These are phyloP conservation scores for Diaporthe humulicola DNA, from an alignment of 2,329 filamentous ascomycete genomes.

Conservation along the genomic window DNA sequence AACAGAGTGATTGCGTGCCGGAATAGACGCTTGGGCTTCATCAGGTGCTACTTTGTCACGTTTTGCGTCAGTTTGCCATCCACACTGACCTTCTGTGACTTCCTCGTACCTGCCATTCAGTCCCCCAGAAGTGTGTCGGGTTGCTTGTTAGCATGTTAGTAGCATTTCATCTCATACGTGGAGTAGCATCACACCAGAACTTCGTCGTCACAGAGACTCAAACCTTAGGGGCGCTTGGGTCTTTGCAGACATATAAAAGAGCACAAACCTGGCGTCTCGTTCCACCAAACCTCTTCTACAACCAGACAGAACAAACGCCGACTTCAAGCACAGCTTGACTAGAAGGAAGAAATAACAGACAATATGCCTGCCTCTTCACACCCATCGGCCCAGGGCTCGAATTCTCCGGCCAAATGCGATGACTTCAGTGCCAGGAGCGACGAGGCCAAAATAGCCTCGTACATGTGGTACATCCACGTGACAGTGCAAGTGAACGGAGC, in stretches of 20 bases:
- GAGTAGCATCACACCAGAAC: neutral
- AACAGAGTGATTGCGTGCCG: neutral
- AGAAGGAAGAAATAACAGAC: neutral
- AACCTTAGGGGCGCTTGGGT: neutral
- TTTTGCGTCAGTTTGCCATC: neutral
- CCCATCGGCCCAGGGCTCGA: neutral
- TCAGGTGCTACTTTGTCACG: neutral
- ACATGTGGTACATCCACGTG: constrained; percentile 40
- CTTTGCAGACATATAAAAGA: neutral
- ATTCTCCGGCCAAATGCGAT: neutral
- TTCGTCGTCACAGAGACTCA: neutral
- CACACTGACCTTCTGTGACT: neutral
- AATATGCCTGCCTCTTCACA: neutral
- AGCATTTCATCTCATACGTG: neutral
- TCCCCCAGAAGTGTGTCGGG: neutral
- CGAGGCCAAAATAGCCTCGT: constrained; percentile 22
- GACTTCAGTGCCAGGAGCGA: neutral
- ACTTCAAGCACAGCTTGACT: neutral
- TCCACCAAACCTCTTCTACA: neutral
- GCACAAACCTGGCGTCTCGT: neutral
- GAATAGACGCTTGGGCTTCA: neutral
- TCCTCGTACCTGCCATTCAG: neutral
- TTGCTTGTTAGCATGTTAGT: neutral
- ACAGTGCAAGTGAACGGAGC: constrained; percentile 33
- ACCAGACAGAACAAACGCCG: neutral